These are phyloP conservation scores for Candida awuae DNA, from an alignment of 805 yeast genomes.

Conservation along the genomic window DNA sequence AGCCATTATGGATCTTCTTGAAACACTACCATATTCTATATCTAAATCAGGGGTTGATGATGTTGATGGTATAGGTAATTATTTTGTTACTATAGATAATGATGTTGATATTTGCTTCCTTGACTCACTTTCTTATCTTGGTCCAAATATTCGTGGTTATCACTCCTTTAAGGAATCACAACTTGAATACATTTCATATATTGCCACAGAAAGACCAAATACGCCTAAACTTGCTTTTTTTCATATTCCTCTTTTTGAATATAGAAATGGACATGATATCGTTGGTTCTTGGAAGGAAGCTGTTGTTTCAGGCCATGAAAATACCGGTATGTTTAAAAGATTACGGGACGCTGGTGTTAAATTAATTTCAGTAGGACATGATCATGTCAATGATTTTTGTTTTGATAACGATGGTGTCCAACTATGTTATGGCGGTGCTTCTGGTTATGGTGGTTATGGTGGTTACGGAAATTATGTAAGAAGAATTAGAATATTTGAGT, in stretches of 20 bases:
- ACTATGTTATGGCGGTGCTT: slow-evolving; percentile 92
- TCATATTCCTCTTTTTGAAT: slow-evolving; percentile 92
- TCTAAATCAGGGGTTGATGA: slow-evolving; percentile 56
- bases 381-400: slow-evolving; percentile 92
- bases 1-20: slow-evolving; percentile 50
- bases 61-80: slow-evolving; percentile 81
- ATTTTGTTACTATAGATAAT: slow-evolving; percentile 40
- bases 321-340: slow-evolving; percentile 56
- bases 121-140: slow-evolving; percentile 76
- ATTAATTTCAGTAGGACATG: slow-evolving; percentile 84
- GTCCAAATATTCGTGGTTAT: slow-evolving; percentile 69
- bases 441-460: slow-evolving; percentile 94
- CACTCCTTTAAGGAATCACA: slow-evolving; percentile 59
- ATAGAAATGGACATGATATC: slow-evolving; percentile 16
- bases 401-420: slow-evolving; percentile 46
- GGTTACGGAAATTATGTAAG: slow-evolving; percentile 88
- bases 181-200: slow-evolving; percentile 14
- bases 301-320: slow-evolving; percentile 67
- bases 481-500: slow-evolving; percentile 62
- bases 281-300: slow-evolving; percentile 62
- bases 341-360: slow-evolving; percentile 62
- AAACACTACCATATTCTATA: slow-evolving; percentile 59
- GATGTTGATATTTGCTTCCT: slow-evolving; percentile 50
- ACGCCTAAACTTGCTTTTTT: slow-evolving; percentile 71
- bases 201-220: slow-evolving; percentile 35